Base-by-base conservation (phyloP, 179 eudicot genomes). In the Spinacia oleracea region DNA sequence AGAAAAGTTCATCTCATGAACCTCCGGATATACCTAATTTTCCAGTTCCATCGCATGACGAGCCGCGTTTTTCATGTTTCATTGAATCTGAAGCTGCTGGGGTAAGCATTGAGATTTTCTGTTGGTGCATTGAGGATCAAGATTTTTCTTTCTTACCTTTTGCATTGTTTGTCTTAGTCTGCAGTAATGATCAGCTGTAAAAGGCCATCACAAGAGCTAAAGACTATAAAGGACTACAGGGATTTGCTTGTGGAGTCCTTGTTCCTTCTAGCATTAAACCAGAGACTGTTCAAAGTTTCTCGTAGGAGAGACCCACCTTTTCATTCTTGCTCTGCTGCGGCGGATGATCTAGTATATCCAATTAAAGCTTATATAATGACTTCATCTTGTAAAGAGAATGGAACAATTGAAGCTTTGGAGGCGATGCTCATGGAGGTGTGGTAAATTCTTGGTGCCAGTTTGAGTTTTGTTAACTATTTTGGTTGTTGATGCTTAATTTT, bases 31-130 rank as follows among this genome's bases (percentile, higher is more conserved):
- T 91, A 73, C 93, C 96, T 48, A 59, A 9, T 40, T 90, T 84
- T 87, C 84, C 70, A 34, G 90, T 94, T 84, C 97, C 95, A 77
- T 75, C 92, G 67, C 97, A 94, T 58, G 82, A 85, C 73, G 97
- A 92, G 80, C 96, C 96, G 15, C 97, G 91, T 45, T 87, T 85
- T 83, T 93, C 97, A 77, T 89, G 91, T 83, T 88, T 92, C 77
- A 87, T 90, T 79, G 98, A 93, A 82, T 87, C 98, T 59, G 98
- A 93, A 85, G 93, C 98, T 82, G 90, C 90, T 78, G 98, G 98
- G 83, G 98, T 93, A 80, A 84, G 90, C 80, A 31, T 48, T 73
- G 66, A 42, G 31, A 34, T 18, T 75, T 75, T 2, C 23, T 67
- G 76, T 29, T 48, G 27, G 50, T 74, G 4, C 43, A 48, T 55